Conservation (phyloP, 2,329 filamentous ascomycete species). For the Cytospora piceae region DNA sequence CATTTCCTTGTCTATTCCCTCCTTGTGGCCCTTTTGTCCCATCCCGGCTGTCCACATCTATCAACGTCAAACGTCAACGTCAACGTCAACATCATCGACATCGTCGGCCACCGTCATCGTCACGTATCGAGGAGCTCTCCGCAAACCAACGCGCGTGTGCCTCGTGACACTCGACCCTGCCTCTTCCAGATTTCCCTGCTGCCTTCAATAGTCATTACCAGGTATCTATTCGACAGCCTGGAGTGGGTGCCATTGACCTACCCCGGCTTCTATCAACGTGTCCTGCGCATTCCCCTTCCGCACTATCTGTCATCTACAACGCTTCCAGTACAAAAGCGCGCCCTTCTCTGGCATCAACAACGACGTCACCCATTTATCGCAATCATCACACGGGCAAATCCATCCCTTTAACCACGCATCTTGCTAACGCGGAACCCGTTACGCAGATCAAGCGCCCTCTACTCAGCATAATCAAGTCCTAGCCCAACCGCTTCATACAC, state of each 20-base stretch:
- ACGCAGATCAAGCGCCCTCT: constrained; percentile 24
- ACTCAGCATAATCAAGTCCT: constrained; percentile 14
- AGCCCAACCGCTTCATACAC: constrained; percentile 36
- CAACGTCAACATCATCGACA: not conserved
- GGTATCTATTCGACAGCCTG: constrained; percentile 28
- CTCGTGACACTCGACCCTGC: constrained; percentile 13
- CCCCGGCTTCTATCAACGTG: constrained; percentile 26
- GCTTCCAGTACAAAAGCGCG: constrained; percentile 14
- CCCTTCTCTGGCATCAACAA: constrained; percentile 11
- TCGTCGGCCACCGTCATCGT: constrained; percentile 14
- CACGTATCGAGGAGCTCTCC: constrained; percentile 7
- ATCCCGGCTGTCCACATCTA: constrained; percentile 18
- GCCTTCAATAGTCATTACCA: constrained; percentile 9
- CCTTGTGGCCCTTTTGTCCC: not conserved
- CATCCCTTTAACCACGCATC: constrained; percentile 1
- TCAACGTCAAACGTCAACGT: not conserved
- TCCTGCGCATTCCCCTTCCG: constrained; percentile 20
- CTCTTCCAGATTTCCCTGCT: constrained; percentile 5
- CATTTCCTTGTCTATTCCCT: constrained; percentile 11
- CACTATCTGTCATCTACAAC: constrained; percentile 31
- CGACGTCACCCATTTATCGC: constrained; percentile 10
- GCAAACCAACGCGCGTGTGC: constrained; percentile 16
- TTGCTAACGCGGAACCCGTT: constrained; percentile 21
- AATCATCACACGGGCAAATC: constrained; percentile 15
- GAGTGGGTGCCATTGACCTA: constrained; percentile 18